phyloP scores from a whole-genome alignment of 768 basidiomycete species.

The Rhodosporidiobolus sp. region DNA sequence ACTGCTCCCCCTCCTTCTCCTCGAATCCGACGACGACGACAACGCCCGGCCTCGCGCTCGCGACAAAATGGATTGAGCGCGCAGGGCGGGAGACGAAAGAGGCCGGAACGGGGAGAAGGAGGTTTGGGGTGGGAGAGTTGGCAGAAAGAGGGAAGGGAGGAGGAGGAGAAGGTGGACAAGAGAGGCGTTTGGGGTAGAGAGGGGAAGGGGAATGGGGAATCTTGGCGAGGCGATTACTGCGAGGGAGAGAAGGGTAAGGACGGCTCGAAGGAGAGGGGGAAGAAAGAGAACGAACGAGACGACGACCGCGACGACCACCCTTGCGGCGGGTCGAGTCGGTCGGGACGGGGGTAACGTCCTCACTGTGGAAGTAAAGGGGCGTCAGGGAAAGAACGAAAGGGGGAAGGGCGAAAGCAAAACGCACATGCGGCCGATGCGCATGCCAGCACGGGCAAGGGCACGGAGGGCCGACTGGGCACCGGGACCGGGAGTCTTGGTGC shows the following conservation, averaged over 20 bases:
- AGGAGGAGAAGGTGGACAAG: too few species aligned
- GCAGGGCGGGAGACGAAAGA: neutral
- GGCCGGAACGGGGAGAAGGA: neutral
- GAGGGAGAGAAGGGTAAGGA: neutral
- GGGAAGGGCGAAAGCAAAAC: constrained; percentile 11
- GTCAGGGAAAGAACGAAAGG: neutral
- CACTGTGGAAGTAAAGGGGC: neutral
- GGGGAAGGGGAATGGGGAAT: too few species aligned
- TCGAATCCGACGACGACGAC: too few species aligned
- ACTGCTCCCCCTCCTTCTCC: too few species aligned
- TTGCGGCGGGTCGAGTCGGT: constrained; percentile 97
- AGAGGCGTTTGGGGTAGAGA: too few species aligned
- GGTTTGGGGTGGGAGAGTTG: too few species aligned
- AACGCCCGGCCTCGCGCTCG: too few species aligned
- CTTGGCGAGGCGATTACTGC: neutral
- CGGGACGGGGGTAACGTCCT: constrained; percentile 92
- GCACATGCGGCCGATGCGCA: constrained; percentile 96
- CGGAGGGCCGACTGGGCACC: constrained; percentile 97
- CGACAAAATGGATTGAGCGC: too few species aligned
- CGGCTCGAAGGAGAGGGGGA: neutral
- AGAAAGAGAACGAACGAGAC: constrained; percentile 55
- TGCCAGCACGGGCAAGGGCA: constrained; percentile 95
- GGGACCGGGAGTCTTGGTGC: constrained; percentile 97
- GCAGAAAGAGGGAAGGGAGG: neutral
- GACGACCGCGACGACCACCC: constrained; percentile 99